phyloP scores from a whole-genome alignment of 805 yeast genomes.

The Kluyveromyces wickerhamii region DNA sequence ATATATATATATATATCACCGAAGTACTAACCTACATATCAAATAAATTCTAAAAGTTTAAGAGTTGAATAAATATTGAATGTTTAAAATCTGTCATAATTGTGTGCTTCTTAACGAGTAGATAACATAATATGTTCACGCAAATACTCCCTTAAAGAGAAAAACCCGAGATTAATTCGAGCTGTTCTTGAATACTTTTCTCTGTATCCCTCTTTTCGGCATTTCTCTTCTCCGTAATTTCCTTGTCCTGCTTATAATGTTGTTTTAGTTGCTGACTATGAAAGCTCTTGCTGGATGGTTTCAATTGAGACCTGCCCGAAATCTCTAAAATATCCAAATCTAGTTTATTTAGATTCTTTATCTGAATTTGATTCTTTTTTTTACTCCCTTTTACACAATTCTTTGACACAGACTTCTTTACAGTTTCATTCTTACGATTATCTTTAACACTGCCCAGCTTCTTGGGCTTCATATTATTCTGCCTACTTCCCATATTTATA shows the following conservation, averaged over 20 bases:
- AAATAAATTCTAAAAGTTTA: too few species aligned
- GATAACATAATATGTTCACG: too few species aligned
- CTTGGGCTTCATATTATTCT: too few species aligned
- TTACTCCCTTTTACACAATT: slow-evolving; percentile 4
- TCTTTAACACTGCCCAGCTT: too few species aligned
- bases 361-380: slow-evolving; percentile 1
- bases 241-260: slow-evolving; percentile 24
- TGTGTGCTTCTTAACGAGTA: too few species aligned
- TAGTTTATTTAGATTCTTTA: slow-evolving; percentile 3
- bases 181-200: slow-evolving; percentile 24
- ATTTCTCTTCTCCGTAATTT: slow-evolving; percentile 14
- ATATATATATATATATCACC: too few species aligned
- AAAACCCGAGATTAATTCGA: slow-evolving; percentile 29
- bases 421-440: not conserved
- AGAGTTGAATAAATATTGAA: too few species aligned
- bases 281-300: slow-evolving; percentile 7
- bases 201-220: slow-evolving; percentile 22
- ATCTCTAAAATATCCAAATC: slow-evolving; percentile 3
- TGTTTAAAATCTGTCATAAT: too few species aligned
- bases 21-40: too few species aligned
- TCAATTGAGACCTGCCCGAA: not conserved
- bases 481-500: too few species aligned
- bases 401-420: slow-evolving; percentile 6
- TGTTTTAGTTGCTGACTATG: slow-evolving; percentile 16
- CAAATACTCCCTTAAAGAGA: slow-evolving; percentile 15